Evolutionary conservation across 208 protist species (phyloP), one percentile per base, ranked within the genome.

Genomic region (Crithidia expoeki): DNA sequence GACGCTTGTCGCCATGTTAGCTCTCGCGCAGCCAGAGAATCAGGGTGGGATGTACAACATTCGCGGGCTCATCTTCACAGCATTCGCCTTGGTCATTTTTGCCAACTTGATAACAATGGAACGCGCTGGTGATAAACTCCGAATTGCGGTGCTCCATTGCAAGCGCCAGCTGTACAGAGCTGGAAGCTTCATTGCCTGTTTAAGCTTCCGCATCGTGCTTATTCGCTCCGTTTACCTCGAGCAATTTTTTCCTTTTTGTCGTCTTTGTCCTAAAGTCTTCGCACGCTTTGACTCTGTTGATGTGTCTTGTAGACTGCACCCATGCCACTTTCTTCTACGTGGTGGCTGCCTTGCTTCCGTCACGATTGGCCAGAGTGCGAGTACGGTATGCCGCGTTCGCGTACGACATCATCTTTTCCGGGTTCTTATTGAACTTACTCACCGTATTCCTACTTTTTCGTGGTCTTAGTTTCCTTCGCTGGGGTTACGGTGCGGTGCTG

Each of bases 1-100:
- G 62, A 59, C 79, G 10, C 72, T 68, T 12, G 65, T 92, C 28
- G 51, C 80, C 14, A 10, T 71, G 6, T 51, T 88, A 1, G 42
- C 88, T 30, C 68, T 83, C 34, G 62, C 49, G 27, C 86, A 89
- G 51, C 36, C 52, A 23, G 74, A 86, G 53, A 74, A 70, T 51
- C 79, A 84, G 57, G 77, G 76, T 28, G 86, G 86, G 19, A 87
- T 89, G 83, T 86, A 80, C 72, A 92, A 88, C 81, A 83, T 82
- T 33, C 80, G 82, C 30, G 87, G 84, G 34, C 86, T 90, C 52
- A 67, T 88, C 21, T 90, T 93, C 62, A 64, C 79, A 19, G 55
- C 85, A 4, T 85, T 88, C 68, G 53, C 84, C 19, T 56, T 92
- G 14, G 76, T 80, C 1, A 65, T 92, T 47, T 49, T 86, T n/a